Base-by-base conservation (phyloP, 108 stramenopile species). In the Mediolabrus comicus region DNA sequence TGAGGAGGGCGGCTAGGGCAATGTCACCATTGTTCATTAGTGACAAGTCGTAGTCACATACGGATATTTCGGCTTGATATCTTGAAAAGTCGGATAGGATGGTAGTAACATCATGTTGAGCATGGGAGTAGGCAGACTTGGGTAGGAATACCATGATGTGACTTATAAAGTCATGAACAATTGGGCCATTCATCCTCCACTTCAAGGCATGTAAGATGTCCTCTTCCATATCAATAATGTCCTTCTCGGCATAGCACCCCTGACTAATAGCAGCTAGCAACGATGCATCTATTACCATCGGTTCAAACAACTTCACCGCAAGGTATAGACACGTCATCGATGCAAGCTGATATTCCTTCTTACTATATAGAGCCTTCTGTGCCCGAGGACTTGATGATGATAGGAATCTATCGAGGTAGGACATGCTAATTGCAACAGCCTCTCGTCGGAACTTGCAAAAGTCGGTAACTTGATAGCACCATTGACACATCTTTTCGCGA, bases 221-320 rank as follows among this genome's bases (percentile, higher is more conserved):
- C 16, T 43, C 11, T 62, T 91, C 90, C 86, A 87, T 87, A 12
- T 14, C 59, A 35, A 72, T 68, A 33, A 91, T 77, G 11, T 91
- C 79, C 0, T 69, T 31, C 39, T 63, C 61, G 7, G 55, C 71
- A 60, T 84, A 83, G 36, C 65, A 64, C 14, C 90, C 87, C 16
- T 77, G 84, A 46, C 84, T 85, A 12, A 88, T 71, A 2, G 73
- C 77, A 14, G 87, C 84, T 11, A 91, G 67, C 5, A 92, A 30
- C 3, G 72, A 51, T 7, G 87, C 71, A 58, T 84, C 73, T 41
- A 89, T 61, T 4, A 75, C 87, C 31, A 79, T 33, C 12, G 89
- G 92, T 65, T 93, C 92, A 53, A 87, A 82, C 8, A 93, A n/a
- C 57, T 93, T 93, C 62, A 93, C 89, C 35, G 92, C 86, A 24